Evolutionary conservation across 2,329 filamentous ascomycete genomes (phyloP).

Genomic region (Coniella lustricola): DNA sequence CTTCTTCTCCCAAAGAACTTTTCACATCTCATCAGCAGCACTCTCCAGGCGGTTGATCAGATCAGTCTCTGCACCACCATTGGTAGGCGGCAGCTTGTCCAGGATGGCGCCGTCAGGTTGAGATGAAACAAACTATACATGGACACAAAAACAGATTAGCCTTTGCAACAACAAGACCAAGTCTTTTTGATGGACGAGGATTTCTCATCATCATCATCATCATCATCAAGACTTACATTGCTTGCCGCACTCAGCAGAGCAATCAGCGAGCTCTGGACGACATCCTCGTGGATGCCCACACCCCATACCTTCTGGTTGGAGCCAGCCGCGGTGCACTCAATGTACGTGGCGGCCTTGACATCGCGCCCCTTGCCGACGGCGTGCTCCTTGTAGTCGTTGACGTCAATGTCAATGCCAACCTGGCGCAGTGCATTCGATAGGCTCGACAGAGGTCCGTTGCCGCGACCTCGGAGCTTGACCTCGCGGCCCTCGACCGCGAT

Average conservation of each 20-base stretch:
- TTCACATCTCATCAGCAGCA: slow-evolving; percentile 18
- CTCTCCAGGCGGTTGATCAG: slow-evolving; percentile 30
- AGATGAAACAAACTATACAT: slow-evolving; percentile 62
- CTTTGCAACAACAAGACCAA: neutral
- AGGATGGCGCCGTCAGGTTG: slow-evolving; percentile 61
- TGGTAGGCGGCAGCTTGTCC: slow-evolving; percentile 20
- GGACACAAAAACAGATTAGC: slow-evolving; percentile 16
- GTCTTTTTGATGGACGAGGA: neutral
- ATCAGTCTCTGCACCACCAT: slow-evolving; percentile 17
- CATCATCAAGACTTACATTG: slow-evolving; percentile 67
- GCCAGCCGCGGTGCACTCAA: slow-evolving; percentile 70
- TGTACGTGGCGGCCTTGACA: slow-evolving; percentile 92
- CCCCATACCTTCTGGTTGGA: slow-evolving; percentile 75
- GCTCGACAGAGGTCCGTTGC: slow-evolving; percentile 86
- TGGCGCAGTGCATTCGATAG: slow-evolving; percentile 73
- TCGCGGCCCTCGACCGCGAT: slow-evolving; percentile 76
- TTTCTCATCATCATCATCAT: no score
- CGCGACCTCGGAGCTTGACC: slow-evolving; percentile 69
- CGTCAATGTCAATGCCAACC: slow-evolving; percentile 80
- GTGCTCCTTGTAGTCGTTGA: slow-evolving; percentile 94
- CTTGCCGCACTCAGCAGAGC: slow-evolving; percentile 79
- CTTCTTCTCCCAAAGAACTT: no score
- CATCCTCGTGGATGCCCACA: slow-evolving; percentile 86
- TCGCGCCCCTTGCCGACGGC: slow-evolving; percentile 74
- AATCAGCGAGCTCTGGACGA: slow-evolving; percentile 81